Evolutionary conservation across 441 rosid genomes (phyloP).

Genomic region (Pelargonium australe): DNA sequence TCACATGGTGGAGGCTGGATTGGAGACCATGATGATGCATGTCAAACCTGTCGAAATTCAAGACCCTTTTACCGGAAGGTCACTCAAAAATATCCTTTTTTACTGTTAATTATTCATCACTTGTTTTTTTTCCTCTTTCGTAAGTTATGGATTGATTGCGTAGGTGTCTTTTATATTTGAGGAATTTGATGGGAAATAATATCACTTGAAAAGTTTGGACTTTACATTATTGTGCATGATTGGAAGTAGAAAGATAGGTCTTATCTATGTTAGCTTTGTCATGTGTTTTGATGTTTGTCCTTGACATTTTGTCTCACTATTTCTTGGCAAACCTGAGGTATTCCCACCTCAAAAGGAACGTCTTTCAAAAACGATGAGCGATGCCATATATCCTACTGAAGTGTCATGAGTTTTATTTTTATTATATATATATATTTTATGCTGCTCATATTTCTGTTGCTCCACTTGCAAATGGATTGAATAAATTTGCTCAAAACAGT

Average conservation of each 20-base stretch:
- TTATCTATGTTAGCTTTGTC: neutral
- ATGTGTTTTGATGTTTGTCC: conserved; percentile 24
- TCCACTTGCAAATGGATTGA: conserved; percentile 11
- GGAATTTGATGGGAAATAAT: no score
- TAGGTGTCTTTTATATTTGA: neutral
- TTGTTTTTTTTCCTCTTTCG: neutral
- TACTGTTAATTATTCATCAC: neutral
- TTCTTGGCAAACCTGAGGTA: conserved; percentile 52
- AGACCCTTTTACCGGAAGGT: conserved; percentile 39
- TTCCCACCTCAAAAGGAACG: conserved; percentile 58
- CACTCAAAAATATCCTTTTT: conserved; percentile 65
- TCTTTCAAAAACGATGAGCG: conserved; percentile 32
- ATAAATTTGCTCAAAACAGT: conserved; percentile 34
- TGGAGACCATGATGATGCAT: conserved; percentile 56
- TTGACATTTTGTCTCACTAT: conserved; percentile 58
- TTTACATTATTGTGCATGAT: neutral
- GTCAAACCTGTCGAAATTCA: conserved; percentile 50
- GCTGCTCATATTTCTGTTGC: neutral
- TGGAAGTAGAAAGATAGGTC: neutral
- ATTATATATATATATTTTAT: neutral
- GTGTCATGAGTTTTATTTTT: neutral
- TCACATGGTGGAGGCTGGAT: conserved; percentile 67
- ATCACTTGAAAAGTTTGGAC: neutral
- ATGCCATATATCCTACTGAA: conserved; percentile 54
- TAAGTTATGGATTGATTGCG: neutral